These are phyloP conservation scores for Peronospora farinosa DNA, from an alignment of 352 stramenopile species.

Conservation along the genomic window DNA sequence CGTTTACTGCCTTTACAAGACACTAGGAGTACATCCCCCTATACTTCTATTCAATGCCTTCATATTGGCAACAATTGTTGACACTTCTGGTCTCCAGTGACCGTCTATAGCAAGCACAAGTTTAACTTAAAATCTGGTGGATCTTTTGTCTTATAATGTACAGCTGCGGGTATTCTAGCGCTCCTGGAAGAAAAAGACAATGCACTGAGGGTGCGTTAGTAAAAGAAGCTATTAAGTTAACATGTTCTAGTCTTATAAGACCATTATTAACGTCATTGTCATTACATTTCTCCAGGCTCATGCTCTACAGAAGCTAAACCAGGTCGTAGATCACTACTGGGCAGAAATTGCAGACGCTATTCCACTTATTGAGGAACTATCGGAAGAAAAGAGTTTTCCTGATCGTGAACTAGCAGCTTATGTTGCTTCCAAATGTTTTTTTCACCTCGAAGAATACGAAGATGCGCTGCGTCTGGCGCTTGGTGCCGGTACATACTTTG, in stretches of 20 bases:
- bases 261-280: constrained; percentile 9
- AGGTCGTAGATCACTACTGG: constrained; percentile 92
- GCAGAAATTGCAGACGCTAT: constrained; percentile 90
- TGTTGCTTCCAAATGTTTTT: constrained; percentile 95
- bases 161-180: constrained; percentile 84
- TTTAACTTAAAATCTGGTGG: constrained; percentile 21
- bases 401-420: constrained; percentile 87
- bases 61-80: too few relatives aligned
- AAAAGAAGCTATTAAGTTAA: background rate
- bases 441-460: constrained; percentile 97
- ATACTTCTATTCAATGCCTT: background rate
- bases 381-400: constrained; percentile 89
- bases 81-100: background rate
- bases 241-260: background rate
- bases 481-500: constrained; percentile 92
- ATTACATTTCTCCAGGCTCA: constrained; percentile 43
- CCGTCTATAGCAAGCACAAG: constrained; percentile 8
- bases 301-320: constrained; percentile 88
- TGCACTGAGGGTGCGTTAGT: constrained; percentile 58
- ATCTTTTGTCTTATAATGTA: constrained; percentile 25
- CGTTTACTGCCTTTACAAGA: constrained; percentile 14
- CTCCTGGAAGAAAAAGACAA: constrained; percentile 90
- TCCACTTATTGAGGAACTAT: constrained; percentile 90
- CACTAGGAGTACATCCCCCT: constrained; percentile 1
- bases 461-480: constrained; percentile 92